Conservation (phyloP, 1,139 yeast genomes). For the Yamadazyma sp. region DNA sequence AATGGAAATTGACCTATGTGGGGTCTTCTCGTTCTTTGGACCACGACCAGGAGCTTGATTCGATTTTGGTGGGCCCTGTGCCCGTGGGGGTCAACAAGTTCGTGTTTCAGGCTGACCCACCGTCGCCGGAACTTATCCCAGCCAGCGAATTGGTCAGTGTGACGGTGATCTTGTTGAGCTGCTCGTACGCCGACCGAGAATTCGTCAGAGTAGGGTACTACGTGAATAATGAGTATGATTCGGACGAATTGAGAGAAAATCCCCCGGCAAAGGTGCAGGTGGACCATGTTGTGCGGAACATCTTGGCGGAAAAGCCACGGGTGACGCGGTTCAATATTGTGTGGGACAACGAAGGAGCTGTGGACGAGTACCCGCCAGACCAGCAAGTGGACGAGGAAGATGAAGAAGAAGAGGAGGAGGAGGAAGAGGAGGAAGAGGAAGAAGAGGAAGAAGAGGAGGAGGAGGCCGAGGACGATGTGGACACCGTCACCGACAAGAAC, state of each 20-base stretch:
- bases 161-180: slow-evolving; percentile 87
- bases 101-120: slow-evolving; percentile 92
- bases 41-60: slow-evolving; percentile 95
- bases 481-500: slow-evolving; percentile 17
- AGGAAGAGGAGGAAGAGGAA: slow-evolving; percentile 58
- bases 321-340: slow-evolving; percentile 95
- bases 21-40: slow-evolving; percentile 92
- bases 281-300: slow-evolving; percentile 90
- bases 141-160: slow-evolving; percentile 94
- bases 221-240: slow-evolving; percentile 93
- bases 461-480: slow-evolving; percentile 40
- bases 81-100: slow-evolving; percentile 97
- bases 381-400: slow-evolving; percentile 52
- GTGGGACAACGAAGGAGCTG: slow-evolving; percentile 76
- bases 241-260: slow-evolving; percentile 87
- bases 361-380: slow-evolving; percentile 72
- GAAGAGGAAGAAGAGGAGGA: slow-evolving; percentile 53
- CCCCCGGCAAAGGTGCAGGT: slow-evolving; percentile 95
- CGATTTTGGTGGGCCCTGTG: slow-evolving; percentile 94
- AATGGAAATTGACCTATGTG: slow-evolving; percentile 96
- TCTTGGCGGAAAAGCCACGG: slow-evolving; percentile 94
- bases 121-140: slow-evolving; percentile 92
- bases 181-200: slow-evolving; percentile 90
- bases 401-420: slow-evolving; percentile 51
- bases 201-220: slow-evolving; percentile 97